Evolutionary conservation across 2,329 filamentous ascomycete species (phyloP).

Genomic region (Pezicula neosporulosa): DNA sequence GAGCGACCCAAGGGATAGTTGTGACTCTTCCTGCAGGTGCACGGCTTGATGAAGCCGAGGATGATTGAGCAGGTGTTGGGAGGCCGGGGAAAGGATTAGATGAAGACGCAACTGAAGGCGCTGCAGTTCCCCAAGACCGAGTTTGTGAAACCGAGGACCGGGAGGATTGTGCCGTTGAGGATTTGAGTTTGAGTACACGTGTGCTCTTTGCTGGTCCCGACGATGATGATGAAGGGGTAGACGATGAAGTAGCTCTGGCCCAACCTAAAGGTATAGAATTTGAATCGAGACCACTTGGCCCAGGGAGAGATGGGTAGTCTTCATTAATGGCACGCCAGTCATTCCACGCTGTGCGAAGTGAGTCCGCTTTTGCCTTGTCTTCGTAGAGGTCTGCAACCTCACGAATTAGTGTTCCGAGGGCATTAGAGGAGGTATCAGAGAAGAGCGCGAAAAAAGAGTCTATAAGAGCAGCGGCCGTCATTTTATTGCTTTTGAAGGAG

Average conservation of each 20-base stretch:
- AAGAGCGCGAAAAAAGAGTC: constrained; percentile 87
- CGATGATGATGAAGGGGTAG: constrained; percentile 26
- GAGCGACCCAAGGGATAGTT: constrained; percentile 30
- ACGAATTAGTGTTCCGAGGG: constrained; percentile 84
- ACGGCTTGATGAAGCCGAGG: constrained; percentile 7
- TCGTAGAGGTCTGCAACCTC: constrained; percentile 94
- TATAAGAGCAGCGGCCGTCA: constrained; percentile 73
- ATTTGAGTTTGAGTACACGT: constrained; percentile 64
- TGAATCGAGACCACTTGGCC: constrained; percentile 65
- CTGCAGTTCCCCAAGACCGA: constrained; percentile 50
- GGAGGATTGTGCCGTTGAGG: constrained; percentile 64
- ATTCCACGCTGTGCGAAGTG: constrained; percentile 80
- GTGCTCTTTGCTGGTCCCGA: constrained; percentile 46
- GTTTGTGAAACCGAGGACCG: constrained; percentile 53
- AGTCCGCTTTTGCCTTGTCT: constrained; percentile 68
- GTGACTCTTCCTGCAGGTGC: constrained; percentile 18
- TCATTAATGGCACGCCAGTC: constrained; percentile 96
- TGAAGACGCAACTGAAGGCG: constrained; percentile 23
- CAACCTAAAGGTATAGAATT: constrained; percentile 27
- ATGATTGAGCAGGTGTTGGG: constrained; percentile 21
- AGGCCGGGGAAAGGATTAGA: constrained; percentile 44
- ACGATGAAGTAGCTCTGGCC: constrained; percentile 16
- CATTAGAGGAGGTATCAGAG: constrained; percentile 69
- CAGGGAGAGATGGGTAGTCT: constrained; percentile 87
- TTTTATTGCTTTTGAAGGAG: constrained; percentile 65